Conservation (phyloP, 768 basidiomycete genomes). For the Gloeopeniophorella convolvens region DNA sequence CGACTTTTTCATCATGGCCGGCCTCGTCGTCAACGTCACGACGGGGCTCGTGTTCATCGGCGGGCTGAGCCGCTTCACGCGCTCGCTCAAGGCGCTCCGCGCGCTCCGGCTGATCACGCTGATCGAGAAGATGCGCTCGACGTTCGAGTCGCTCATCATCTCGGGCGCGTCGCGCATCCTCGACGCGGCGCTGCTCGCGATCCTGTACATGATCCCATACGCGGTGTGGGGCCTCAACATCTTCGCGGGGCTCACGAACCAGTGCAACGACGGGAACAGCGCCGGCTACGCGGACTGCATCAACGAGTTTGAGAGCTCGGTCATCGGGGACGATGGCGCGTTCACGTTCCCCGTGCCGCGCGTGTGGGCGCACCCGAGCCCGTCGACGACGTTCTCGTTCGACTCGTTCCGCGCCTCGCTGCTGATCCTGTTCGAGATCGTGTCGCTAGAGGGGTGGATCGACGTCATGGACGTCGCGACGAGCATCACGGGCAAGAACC, state of each 20-base stretch:
- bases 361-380: constrained; percentile 83
- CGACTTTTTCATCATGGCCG: constrained; percentile 79
- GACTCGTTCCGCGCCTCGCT: constrained; percentile 79
- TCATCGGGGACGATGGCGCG: constrained; percentile 43
- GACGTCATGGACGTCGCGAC: constrained; percentile 83
- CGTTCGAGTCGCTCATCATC: constrained; percentile 83
- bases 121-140: constrained; percentile 77
- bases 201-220: constrained; percentile 88
- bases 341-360: constrained; percentile 75
- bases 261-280: constrained; percentile 67
- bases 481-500: constrained; percentile 61
- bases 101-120: constrained; percentile 88
- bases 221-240: constrained; percentile 94
- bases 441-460: constrained; percentile 95
- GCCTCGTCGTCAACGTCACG: constrained; percentile 67
- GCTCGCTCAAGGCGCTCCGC: constrained; percentile 81
- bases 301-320: constrained; percentile 63
- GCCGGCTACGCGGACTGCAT: constrained; percentile 58
- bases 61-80: constrained; percentile 73
- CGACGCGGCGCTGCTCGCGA: constrained; percentile 83
- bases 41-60: constrained; percentile 70
- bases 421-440: constrained; percentile 92
- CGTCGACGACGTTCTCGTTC: constrained; percentile 81
- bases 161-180: constrained; percentile 79
- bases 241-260: constrained; percentile 77